phyloP scores from a whole-genome alignment of 768 basidiomycete species.

The Plicaturopsis crispa region DNA sequence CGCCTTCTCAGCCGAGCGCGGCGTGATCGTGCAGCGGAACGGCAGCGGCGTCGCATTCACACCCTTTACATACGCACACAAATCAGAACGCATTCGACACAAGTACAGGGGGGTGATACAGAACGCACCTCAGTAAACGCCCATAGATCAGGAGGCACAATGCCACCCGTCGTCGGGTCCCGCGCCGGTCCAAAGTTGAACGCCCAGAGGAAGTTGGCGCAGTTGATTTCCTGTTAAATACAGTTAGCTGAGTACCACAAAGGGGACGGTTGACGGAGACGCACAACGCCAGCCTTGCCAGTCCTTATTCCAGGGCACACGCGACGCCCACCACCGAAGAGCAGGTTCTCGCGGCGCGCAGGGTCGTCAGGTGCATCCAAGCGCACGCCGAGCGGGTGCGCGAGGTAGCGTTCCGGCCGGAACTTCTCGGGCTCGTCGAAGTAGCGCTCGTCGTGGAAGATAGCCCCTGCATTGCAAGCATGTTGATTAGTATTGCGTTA shows the following conservation, averaged over 20 bases:
- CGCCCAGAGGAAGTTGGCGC: too few relatives aligned
- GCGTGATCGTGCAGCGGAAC: conserved; percentile 8
- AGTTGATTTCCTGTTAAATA: too few relatives aligned
- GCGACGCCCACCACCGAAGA: conserved; percentile 7
- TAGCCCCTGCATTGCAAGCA: conserved; percentile 11
- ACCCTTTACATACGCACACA: too few relatives aligned
- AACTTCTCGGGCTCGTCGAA: conserved; percentile 20
- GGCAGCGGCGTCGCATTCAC: conserved; percentile 1
- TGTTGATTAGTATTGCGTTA: neutral
- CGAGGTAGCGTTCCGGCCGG: conserved; percentile 22
- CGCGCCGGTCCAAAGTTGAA: too few relatives aligned
- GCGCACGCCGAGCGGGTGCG: conserved; percentile 2
- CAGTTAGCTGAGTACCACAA: too few relatives aligned
- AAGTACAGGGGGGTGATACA: too few relatives aligned
- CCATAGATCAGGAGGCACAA: neutral
- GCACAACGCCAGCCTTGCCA: conserved; percentile 6
- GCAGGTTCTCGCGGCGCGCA: conserved; percentile 3
- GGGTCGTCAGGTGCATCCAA: conserved; percentile 3
- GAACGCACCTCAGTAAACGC: conserved; percentile 1
- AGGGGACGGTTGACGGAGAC: too few relatives aligned
- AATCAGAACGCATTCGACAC: too few relatives aligned
- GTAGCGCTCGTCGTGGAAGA: conserved; percentile 16
- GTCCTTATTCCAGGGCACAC: conserved; percentile 12
- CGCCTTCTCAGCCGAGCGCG: conserved; percentile 4
- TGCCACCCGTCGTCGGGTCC: too few relatives aligned